Conservation (phyloP, 2,329 filamentous ascomycete species). For the Ophiostoma ulmi region DNA sequence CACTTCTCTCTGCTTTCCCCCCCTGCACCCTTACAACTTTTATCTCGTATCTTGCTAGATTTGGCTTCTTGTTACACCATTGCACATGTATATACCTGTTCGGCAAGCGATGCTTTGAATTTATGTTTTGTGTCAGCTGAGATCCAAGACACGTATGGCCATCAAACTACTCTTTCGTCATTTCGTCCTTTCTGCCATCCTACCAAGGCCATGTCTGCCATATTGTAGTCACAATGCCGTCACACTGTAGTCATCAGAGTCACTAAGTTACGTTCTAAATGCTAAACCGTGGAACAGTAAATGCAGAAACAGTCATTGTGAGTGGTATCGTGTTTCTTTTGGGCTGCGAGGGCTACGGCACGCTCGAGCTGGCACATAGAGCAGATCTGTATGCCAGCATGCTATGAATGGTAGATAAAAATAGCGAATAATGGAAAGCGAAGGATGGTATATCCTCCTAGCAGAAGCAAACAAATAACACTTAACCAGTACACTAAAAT, state of each 20-base stretch:
- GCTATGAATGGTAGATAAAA: neutral
- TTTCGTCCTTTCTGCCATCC: neutral
- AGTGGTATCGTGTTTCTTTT: constrained; percentile 1
- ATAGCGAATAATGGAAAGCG: neutral
- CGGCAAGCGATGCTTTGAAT: neutral
- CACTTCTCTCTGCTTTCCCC: neutral
- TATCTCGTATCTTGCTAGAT: neutral
- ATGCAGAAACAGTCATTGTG: neutral
- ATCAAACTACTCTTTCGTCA: constrained; percentile 8
- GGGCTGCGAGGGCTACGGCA: neutral
- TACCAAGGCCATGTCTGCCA: too few relatives aligned
- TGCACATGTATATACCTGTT: constrained; percentile 9
- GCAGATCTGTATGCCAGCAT: neutral
- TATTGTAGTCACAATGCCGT: neutral
- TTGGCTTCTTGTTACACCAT: neutral
- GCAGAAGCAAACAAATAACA: neutral
- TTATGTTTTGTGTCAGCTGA: constrained; percentile 10
- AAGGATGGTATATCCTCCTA: neutral
- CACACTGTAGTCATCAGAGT: neutral
- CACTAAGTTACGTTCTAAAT: neutral
- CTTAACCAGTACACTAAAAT: neutral
- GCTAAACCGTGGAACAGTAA: neutral
- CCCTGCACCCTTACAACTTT: neutral
- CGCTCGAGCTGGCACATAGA: neutral
- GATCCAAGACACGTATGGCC: neutral